phyloP scores from a whole-genome alignment of 2,329 filamentous ascomycete genomes.

The Apiospora aurea region DNA sequence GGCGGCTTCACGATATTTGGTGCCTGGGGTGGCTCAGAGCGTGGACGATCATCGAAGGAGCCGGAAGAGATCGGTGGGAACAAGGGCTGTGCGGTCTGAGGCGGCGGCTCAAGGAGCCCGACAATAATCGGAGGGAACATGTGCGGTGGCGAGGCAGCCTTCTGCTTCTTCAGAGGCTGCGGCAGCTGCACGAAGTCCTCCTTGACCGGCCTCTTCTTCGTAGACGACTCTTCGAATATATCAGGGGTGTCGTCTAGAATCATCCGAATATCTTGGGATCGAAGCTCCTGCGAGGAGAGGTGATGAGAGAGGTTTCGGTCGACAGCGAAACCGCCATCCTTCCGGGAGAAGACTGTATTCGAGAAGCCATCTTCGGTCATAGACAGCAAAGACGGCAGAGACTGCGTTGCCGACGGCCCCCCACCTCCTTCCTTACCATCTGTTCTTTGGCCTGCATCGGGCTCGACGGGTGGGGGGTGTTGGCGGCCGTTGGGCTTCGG shows the following conservation, averaged over 20 bases:
- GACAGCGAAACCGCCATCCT: constrained; percentile 29
- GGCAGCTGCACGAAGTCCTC: constrained; percentile 71
- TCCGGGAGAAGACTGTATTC: constrained; percentile 31
- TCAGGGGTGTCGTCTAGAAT: constrained; percentile 55
- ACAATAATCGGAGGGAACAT: constrained; percentile 71
- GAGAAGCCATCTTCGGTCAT: constrained; percentile 38
- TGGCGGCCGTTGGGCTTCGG: constrained; percentile 51
- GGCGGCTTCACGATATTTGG: constrained; percentile 43
- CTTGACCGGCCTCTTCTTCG: constrained; percentile 65
- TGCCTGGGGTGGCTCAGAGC: constrained; percentile 52
- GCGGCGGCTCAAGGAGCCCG: constrained; percentile 67
- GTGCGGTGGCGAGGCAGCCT: constrained; percentile 55
- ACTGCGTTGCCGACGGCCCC: constrained; percentile 38
- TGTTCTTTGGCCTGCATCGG: constrained; percentile 51
- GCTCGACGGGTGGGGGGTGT: constrained; percentile 56
- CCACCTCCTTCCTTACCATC: constrained; percentile 44
- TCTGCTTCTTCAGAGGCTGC: constrained; percentile 70
- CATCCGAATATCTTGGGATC: constrained; percentile 51
- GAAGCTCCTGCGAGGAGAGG: constrained; percentile 52
- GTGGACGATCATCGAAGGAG: constrained; percentile 57
- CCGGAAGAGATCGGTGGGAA: constrained; percentile 68
- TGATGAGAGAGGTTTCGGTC: constrained; percentile 38
- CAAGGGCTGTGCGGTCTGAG: constrained; percentile 58
- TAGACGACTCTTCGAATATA: constrained; percentile 51
- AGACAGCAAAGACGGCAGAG: constrained; percentile 38